phyloP scores from a whole-genome alignment of 1,139 yeast species.

The Ogataea hybrid region DNA sequence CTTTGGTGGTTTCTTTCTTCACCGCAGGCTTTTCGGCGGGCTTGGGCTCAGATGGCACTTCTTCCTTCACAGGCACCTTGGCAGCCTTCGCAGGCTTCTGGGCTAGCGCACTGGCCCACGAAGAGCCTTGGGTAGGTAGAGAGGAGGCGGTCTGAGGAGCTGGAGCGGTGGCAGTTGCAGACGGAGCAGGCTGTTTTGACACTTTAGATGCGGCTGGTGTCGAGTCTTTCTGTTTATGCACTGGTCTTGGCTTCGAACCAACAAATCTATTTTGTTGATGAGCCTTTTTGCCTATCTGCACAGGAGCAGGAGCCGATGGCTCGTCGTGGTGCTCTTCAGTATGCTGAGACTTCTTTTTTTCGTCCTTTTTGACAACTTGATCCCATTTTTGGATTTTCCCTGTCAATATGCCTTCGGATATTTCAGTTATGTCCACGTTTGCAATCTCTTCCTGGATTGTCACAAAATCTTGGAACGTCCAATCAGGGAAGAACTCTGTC shows the following conservation, averaged over 20 bases:
- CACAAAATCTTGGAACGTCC: constrained; percentile 84
- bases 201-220: constrained; percentile 13
- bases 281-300: constrained; percentile 20
- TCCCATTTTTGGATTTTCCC: constrained; percentile 68
- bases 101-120: constrained; percentile 35
- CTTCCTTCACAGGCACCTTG: constrained; percentile 16
- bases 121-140: constrained; percentile 21
- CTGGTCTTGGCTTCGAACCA: constrained; percentile 18
- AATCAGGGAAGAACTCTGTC: constrained; percentile 88
- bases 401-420: constrained; percentile 84
- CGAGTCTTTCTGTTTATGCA: constrained; percentile 15
- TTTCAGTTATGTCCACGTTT: constrained; percentile 67
- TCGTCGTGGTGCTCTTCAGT: constrained; percentile 16
- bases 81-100: constrained; percentile 25
- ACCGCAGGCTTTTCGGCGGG: constrained; percentile 5
- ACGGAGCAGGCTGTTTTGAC: constrained; percentile 15
- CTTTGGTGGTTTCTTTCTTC: constrained; percentile 5
- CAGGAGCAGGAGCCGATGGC: constrained; percentile 11
- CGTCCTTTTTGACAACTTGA: constrained; percentile 49
- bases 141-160: constrained; percentile 12
- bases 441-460: constrained; percentile 71
- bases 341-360: constrained; percentile 39
- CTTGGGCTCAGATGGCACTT: constrained; percentile 4
- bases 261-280: constrained; percentile 21
- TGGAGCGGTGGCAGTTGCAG: constrained; percentile 15